Percentiles rank a stretch among this genome's conserved stretches.
phyloP scores from a whole-genome alignment of 371 early-diverging fungal genomes.

The Polyrhizophydium stewartii region DNA sequence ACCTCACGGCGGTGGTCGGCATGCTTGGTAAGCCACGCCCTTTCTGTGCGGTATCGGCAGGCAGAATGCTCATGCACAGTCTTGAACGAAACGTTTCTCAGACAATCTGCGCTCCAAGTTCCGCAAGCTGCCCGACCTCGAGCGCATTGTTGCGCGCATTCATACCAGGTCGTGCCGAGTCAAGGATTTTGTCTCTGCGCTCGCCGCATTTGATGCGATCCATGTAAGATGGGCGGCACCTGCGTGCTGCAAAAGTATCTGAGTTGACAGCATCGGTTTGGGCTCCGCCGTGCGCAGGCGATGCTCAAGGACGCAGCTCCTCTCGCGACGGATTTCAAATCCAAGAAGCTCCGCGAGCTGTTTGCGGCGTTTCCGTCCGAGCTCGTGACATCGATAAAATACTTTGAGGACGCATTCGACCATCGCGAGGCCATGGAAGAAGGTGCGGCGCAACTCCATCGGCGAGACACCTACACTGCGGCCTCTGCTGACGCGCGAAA shows the following conservation, averaged over 20 bases:
- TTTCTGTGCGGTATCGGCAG: neutral
- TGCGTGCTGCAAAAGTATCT: too few relatives aligned
- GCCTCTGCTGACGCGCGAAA: too few relatives aligned
- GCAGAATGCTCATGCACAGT: neutral
- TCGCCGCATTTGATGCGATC: too few relatives aligned
- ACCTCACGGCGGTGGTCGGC: constrained; percentile 49
- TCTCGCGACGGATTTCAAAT: too few relatives aligned
- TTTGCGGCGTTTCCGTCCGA: constrained; percentile 14
- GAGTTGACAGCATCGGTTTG: too few relatives aligned
- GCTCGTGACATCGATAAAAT: constrained; percentile 39
- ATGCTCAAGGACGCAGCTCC: too few relatives aligned
- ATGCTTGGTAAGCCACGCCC: constrained; percentile 38
- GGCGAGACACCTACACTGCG: neutral
- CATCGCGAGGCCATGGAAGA: constrained; percentile 58
- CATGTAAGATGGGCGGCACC: too few relatives aligned
- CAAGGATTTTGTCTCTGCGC: constrained; percentile 64
- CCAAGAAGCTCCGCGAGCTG: too few relatives aligned
- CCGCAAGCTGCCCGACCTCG: constrained; percentile 80
- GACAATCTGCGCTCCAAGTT: constrained; percentile 34
- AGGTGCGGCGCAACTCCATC: constrained; percentile 45
- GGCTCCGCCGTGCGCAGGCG: too few relatives aligned
- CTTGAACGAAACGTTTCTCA: constrained; percentile 1
- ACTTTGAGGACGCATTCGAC: constrained; percentile 71
- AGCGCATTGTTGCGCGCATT: constrained; percentile 85
- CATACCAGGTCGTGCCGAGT: constrained; percentile 79